Conservation (phyloP, 805 yeast species). For the Cyberlindnera petersonii region DNA sequence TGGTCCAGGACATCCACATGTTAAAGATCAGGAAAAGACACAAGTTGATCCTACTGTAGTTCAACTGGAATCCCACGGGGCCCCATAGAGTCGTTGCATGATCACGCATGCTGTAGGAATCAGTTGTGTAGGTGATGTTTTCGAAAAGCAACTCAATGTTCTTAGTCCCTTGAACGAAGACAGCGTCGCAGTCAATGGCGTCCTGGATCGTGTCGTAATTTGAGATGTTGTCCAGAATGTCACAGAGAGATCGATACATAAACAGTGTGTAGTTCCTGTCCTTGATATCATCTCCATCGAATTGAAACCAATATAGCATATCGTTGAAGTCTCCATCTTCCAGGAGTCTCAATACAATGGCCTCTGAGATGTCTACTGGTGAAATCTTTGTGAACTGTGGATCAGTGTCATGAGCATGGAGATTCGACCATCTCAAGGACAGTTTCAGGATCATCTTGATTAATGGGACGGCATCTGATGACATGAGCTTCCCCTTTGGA, state of each 20-base stretch:
- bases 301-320: constrained; percentile 14
- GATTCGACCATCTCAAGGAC: constrained; percentile 7
- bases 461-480: constrained; percentile 9
- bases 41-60: constrained; percentile 17
- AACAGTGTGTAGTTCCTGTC: constrained; percentile 4
- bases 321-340: constrained; percentile 15
- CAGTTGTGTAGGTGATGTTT: constrained; percentile 11
- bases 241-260: constrained; percentile 5
- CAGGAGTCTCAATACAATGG: constrained; percentile 1
- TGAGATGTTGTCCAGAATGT: constrained; percentile 18
- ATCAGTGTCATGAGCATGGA: constrained; percentile 1
- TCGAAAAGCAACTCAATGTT: constrained; percentile 13
- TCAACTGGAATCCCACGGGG: constrained; percentile 1
- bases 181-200: constrained; percentile 1
- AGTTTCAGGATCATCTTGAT: constrained; percentile 10
- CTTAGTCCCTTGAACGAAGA: neutral
- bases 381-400: neutral
- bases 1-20: constrained; percentile 16
- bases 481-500: neutral
- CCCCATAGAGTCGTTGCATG: constrained; percentile 2
- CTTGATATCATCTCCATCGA: constrained; percentile 11
- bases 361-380: neutral
- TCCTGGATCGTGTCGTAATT: constrained; percentile 14
- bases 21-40: constrained; percentile 13
- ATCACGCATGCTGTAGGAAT: constrained; percentile 7